A percentile compares a stretch with the other conserved stretches of the same genome.
These are phyloP conservation scores for Epichloe amarillans DNA, from an alignment of 2,329 filamentous ascomycete species.

Conservation along the genomic window DNA sequence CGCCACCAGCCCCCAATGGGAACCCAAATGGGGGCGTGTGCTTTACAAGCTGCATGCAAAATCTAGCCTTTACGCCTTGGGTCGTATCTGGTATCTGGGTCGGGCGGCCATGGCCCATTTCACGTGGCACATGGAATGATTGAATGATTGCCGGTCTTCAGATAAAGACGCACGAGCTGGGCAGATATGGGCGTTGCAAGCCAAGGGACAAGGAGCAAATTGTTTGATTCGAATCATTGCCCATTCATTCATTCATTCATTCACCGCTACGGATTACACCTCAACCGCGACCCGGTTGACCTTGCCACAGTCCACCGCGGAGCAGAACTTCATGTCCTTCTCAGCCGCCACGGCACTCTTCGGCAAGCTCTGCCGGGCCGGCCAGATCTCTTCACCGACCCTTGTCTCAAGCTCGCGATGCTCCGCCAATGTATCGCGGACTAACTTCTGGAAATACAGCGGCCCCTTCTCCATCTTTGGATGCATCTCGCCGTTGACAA, in stretches of 20 bases:
- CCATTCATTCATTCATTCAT: no score
- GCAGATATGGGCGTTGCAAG: no score
- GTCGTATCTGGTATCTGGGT: not conserved
- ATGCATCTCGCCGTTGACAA: conserved; percentile 50
- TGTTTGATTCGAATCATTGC: no score
- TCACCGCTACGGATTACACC: not conserved
- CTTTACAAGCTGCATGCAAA: not conserved
- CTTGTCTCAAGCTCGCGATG: conserved; percentile 34
- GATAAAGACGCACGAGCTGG: no score
- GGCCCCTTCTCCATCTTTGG: conserved; percentile 46
- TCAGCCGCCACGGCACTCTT: conserved; percentile 13
- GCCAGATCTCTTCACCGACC: conserved; percentile 36
- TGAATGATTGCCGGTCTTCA: no score
- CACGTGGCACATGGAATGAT: no score
- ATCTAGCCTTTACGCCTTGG: not conserved
- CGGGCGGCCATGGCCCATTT: not conserved
- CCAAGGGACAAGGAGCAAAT: no score
- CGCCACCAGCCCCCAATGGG: not conserved
- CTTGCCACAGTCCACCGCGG: conserved; percentile 20
- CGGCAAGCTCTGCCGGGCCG: conserved; percentile 27
- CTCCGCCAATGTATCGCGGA: conserved; percentile 32
- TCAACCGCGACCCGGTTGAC: conserved; percentile 8
- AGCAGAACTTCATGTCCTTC: conserved; percentile 21
- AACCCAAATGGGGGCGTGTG: no score
- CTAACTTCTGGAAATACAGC: conserved; percentile 39